Base-by-base conservation (phyloP, 306 rosid species). In the Fragaria ananassa region DNA sequence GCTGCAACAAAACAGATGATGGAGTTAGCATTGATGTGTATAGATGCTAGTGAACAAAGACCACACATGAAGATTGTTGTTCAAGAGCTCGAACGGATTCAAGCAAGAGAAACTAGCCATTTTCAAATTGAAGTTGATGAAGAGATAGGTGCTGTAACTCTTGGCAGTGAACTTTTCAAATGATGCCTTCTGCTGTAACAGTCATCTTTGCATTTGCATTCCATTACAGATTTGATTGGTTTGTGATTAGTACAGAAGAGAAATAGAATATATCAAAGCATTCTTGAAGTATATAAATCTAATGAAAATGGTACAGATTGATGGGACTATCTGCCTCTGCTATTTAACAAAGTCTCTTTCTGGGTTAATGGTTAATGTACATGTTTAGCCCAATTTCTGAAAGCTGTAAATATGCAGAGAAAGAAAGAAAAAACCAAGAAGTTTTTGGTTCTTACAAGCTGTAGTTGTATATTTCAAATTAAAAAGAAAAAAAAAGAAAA, bases 111-210 rank as follows among this genome's bases (percentile, higher is more conserved):
- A 62, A 75, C 61, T 57, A 85, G 72, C 56, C 84, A 84, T 10
- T 61, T 88, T 17, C 81, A 71, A 64, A 80, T 81, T 53, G 83
- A 83, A 67, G 75, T 53, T 41, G 79, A 66, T 72, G 84, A 84
- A 54, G 93, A 82, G 76, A 87, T 85, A 53, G 87, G 87, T 74
- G 77, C 61, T 65, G 96, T 91, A 41, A 85, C 89, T 58, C 96
- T 91, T 77, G 96, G 93, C 68, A 91, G 96, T 81, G 93, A 89
- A 60, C 96, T 91, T 72, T 91, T 91, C 71, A 87, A 81, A 78
- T 87, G 84, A 80, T 51, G 51, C 46, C 49, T 41, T 45, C 73
- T 74, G 74, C 73, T 74, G 74, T 41, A 15, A 66, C 70, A 62
- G 15, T 73, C 46, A 46, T 53, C 35, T 49, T 60, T 15, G 61